Percentiles rank a stretch among this genome's conserved stretches.
These are phyloP conservation scores for Teratosphaeria nubilosa DNA, from an alignment of 2,329 filamentous ascomycete species.

Conservation along the genomic window DNA sequence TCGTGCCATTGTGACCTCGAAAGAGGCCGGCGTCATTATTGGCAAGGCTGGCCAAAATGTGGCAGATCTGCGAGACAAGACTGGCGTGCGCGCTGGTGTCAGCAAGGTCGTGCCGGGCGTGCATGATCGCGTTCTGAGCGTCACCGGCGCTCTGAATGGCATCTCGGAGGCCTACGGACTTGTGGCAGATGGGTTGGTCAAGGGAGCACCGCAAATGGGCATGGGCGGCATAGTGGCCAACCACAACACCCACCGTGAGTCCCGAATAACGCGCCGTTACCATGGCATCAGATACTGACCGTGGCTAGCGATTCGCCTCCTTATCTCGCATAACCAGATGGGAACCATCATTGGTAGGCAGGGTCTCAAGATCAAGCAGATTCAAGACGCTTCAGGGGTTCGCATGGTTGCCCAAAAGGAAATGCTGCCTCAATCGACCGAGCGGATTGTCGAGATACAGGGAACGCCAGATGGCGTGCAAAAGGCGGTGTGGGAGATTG, in stretches of 20 bases:
- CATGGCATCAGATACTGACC: constrained; percentile 10
- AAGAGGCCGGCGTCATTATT: constrained; percentile 98
- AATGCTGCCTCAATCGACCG: constrained; percentile 97
- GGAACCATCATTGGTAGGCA: constrained; percentile 96
- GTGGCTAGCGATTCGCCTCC: constrained; percentile 73
- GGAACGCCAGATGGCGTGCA: constrained; percentile 92
- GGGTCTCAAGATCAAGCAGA: constrained; percentile 98
- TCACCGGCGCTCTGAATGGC: constrained; percentile 79
- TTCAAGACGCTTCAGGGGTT: constrained; percentile 91
- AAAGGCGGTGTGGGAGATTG: constrained; percentile 95
- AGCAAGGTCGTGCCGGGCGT: constrained; percentile 98
- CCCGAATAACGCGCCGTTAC: background rate
- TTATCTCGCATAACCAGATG: constrained; percentile 99
- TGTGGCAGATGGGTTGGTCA: constrained; percentile 81
- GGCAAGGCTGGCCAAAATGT: constrained; percentile 98
- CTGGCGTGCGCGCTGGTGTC: constrained; percentile 92
- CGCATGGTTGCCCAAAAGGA: constrained; percentile 99
- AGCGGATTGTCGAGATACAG: constrained; percentile 94
- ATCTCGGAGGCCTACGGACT: constrained; percentile 89
- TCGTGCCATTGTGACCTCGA: constrained; percentile 94
- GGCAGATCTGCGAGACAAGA: constrained; percentile 91
- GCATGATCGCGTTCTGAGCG: constrained; percentile 91
- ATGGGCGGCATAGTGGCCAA: constrained; percentile 85
- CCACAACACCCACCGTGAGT: constrained; percentile 90
- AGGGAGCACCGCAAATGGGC: constrained; percentile 87